These are phyloP conservation scores for Nakazawaea wickerhamii DNA, from an alignment of 805 yeast species.

Conservation along the genomic window DNA sequence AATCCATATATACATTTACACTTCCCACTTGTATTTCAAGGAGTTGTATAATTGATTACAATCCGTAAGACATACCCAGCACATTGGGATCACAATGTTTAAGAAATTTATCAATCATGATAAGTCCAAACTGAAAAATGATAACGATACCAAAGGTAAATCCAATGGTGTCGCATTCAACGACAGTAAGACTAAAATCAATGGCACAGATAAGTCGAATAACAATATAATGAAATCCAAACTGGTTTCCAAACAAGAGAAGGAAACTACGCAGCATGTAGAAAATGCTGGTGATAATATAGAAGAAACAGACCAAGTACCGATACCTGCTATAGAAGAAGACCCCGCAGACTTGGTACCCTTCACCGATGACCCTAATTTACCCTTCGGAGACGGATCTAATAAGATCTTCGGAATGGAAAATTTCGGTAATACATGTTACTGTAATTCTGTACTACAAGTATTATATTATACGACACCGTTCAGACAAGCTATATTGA, in stretches of 20 bases:
- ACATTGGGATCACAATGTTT: conserved; percentile 3
- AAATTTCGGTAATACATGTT: conserved; percentile 88
- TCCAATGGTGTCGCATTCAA: background rate
- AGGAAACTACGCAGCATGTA: conserved; percentile 12
- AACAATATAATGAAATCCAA: background rate
- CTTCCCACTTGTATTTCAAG: background rate
- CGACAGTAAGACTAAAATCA: background rate
- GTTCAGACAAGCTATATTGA: conserved; percentile 55
- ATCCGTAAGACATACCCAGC: too few relatives aligned
- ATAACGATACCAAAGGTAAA: background rate
- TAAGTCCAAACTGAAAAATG: conserved; percentile 6
- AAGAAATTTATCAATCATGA: conserved; percentile 11
- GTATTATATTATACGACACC: conserved; percentile 71
- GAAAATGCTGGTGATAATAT: conserved; percentile 6
- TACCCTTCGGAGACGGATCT: conserved; percentile 64
- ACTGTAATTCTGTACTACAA: conserved; percentile 89
- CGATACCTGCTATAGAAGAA: conserved; percentile 15
- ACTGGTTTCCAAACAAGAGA: conserved; percentile 2
- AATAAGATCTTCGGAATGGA: conserved; percentile 75
- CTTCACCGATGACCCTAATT: conserved; percentile 17
- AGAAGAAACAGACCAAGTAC: background rate
- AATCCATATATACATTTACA: background rate
- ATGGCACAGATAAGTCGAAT: background rate
- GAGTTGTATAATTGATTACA: too few relatives aligned
- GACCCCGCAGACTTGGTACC: conserved; percentile 21